Percentiles rank a stretch among this genome's conserved stretches.
Evolutionary conservation across 176 grass and related monocot genomes (phyloP).

Genomic region (Raddia distichophylla): DNA sequence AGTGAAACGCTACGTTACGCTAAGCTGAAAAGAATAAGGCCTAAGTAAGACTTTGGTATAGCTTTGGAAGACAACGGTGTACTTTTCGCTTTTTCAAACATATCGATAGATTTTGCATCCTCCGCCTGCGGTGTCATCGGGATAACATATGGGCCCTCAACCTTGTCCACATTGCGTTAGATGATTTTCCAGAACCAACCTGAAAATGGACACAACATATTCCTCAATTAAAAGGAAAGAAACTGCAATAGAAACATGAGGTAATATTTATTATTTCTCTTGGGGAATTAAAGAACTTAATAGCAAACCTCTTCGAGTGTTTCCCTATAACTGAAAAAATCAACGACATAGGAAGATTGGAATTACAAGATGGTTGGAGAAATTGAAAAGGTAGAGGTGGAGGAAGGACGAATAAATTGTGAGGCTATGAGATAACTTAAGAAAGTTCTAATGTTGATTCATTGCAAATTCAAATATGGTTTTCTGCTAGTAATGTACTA

Average conservation of each 20-base stretch:
- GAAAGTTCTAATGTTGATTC: conserved; percentile 15
- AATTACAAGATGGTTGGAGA: neutral
- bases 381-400: neutral
- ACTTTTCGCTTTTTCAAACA: no score
- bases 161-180: no score
- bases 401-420: neutral
- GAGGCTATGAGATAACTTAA: neutral
- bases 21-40: no score
- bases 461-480: conserved; percentile 21
- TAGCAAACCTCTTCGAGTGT: neutral
- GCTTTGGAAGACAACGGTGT: no score
- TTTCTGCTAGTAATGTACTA: conserved; percentile 28
- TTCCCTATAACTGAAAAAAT: neutral
- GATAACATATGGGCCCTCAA: no score
- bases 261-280: neutral
- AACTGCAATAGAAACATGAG: no score
- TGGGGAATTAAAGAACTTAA: neutral
- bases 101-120: no score
- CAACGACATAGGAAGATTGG: neutral
- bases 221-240: conserved; percentile 20
- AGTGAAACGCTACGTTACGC: no score
- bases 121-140: no score
- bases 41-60: no score
- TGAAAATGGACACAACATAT: conserved; percentile 45
- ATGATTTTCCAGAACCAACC: conserved; percentile 97